These are phyloP conservation scores for Cucumis hystrix DNA, from an alignment of 306 rosid species.

Conservation along the genomic window DNA sequence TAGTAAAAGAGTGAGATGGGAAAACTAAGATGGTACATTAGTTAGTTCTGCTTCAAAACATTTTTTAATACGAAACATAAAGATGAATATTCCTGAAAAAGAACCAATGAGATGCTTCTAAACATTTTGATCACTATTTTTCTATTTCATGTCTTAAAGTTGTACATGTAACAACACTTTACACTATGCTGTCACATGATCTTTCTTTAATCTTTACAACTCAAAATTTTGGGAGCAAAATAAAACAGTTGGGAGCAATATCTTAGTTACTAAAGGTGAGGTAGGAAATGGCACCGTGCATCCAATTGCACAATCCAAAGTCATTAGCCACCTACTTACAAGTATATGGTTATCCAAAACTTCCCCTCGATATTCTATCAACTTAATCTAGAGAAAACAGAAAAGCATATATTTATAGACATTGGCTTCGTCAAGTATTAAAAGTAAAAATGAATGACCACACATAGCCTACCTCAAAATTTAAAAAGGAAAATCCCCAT, in stretches of 20 bases:
- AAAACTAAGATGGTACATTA: not conserved
- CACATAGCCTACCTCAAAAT: constrained; percentile 23
- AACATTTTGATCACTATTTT: not conserved
- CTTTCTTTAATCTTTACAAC: not conserved
- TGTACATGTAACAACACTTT: not conserved
- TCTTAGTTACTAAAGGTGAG: not conserved
- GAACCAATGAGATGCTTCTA: not conserved
- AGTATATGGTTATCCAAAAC: not conserved
- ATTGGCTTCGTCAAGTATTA: not conserved
- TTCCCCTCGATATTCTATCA: constrained; percentile 1
- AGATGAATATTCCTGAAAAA: not conserved
- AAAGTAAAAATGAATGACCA: constrained; percentile 10
- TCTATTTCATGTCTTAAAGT: not conserved
- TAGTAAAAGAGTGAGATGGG: not conserved
- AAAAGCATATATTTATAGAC: constrained; percentile 1
- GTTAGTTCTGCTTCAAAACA: not conserved
- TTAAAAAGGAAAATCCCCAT: constrained; percentile 16
- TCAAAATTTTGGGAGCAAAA: not conserved
- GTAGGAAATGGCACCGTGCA: not conserved
- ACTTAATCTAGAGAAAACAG: constrained; percentile 10
- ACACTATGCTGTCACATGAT: not conserved
- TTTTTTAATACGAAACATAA: too few relatives aligned
- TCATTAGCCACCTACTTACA: not conserved
- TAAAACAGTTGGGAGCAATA: not conserved
- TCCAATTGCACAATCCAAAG: constrained; percentile 12